Evolutionary conservation across 2,329 filamentous ascomycete genomes (phyloP).

Genomic region (Trichophyton schoenleinii): DNA sequence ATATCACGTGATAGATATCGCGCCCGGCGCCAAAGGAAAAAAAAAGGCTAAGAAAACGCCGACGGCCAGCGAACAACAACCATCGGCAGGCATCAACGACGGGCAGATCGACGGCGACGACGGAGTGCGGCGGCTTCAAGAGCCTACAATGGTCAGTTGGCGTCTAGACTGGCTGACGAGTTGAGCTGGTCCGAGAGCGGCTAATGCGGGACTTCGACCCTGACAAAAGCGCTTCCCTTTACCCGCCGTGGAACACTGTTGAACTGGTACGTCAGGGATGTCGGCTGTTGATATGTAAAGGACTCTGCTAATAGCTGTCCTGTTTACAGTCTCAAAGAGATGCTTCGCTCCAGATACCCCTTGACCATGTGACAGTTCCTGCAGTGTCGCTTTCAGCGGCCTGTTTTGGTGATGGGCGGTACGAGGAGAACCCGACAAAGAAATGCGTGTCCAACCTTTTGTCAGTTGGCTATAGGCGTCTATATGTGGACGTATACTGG

Average conservation of each 20-base stretch:
- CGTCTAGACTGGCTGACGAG: neutral
- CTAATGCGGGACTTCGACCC: slow-evolving; percentile 34
- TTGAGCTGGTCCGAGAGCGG: neutral
- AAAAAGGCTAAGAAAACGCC: neutral
- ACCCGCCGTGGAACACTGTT: slow-evolving; percentile 29
- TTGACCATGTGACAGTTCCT: slow-evolving; percentile 49
- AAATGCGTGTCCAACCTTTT: slow-evolving; percentile 53
- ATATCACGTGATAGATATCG: neutral
- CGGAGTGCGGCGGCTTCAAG: neutral
- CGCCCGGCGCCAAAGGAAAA: neutral
- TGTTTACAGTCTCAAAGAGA: slow-evolving; percentile 47
- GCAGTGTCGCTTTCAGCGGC: slow-evolving; percentile 45
- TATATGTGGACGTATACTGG: slow-evolving; percentile 53
- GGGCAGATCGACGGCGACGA: neutral
- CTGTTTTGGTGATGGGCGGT: slow-evolving; percentile 46
- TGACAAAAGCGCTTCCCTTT: slow-evolving; percentile 23
- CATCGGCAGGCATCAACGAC: neutral
- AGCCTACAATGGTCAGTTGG: neutral
- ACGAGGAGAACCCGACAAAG: slow-evolving; percentile 38
- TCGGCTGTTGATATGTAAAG: neutral
- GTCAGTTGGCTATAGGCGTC: slow-evolving; percentile 44
- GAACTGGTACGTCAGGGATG: slow-evolving; percentile 23
- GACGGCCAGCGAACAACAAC: neutral
- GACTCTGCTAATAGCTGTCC: neutral
- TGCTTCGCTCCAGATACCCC: slow-evolving; percentile 45